phyloP scores from a whole-genome alignment of 495 filamentous ascomycete species.

The Cryomyces antarcticus region DNA sequence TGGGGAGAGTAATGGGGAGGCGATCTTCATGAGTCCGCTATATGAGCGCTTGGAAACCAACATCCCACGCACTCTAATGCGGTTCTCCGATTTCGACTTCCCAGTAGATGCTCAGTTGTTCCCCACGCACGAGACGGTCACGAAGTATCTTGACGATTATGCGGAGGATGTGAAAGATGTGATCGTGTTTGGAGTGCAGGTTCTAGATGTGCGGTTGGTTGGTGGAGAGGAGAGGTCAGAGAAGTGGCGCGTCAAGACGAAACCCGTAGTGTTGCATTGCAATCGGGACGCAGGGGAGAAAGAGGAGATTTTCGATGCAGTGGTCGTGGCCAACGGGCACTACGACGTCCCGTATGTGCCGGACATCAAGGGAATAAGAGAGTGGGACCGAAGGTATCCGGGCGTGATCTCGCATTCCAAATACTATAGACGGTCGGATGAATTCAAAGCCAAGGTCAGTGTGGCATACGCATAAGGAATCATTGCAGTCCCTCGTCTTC shows the following conservation, averaged over 20 bases:
- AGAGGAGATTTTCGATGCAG: constrained; percentile 39
- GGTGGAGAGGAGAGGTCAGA: constrained; percentile 6
- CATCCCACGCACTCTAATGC: constrained; percentile 67
- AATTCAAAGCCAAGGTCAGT: constrained; percentile 18
- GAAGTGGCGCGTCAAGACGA: constrained; percentile 33
- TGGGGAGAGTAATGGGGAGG: constrained; percentile 5
- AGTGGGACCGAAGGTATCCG: constrained; percentile 38
- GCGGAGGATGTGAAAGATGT: constrained; percentile 35
- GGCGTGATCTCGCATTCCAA: constrained; percentile 62
- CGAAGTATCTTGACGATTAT: constrained; percentile 56
- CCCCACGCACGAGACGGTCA: constrained; percentile 44
- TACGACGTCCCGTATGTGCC: constrained; percentile 57
- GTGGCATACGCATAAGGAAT: background rate
- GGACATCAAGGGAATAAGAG: constrained; percentile 32
- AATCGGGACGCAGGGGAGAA: constrained; percentile 18
- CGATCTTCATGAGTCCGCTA: constrained; percentile 45
- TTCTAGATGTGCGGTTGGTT: constrained; percentile 25
- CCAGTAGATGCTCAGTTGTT: constrained; percentile 44
- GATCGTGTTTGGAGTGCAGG: constrained; percentile 37
- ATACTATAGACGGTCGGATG: constrained; percentile 41
- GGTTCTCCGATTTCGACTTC: constrained; percentile 51
- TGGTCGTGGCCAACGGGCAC: constrained; percentile 71
- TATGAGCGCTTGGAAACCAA: constrained; percentile 74
- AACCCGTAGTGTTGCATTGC: constrained; percentile 1
- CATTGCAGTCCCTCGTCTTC: background rate